phyloP scores from a whole-genome alignment of 2,329 filamentous ascomycete genomes.

The Neofusicoccum sp. region DNA sequence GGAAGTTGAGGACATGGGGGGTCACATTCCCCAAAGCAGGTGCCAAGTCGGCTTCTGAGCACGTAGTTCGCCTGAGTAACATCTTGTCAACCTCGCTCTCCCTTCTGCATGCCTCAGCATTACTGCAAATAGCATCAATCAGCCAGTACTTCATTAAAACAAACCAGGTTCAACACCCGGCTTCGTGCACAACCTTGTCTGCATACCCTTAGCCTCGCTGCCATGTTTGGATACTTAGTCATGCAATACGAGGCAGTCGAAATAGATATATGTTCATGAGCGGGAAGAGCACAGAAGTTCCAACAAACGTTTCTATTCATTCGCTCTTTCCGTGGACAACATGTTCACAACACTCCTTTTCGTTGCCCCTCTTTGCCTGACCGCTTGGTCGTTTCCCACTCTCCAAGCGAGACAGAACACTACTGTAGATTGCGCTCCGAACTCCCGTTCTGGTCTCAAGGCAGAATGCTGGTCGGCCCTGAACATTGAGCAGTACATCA shows the following conservation, averaged over 20 bases:
- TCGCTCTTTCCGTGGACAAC: not conserved
- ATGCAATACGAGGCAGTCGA: not conserved
- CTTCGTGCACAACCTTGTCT: not conserved
- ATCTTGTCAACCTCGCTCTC: not conserved
- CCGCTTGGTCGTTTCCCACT: not conserved
- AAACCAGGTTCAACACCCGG: not conserved
- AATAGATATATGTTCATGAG: not conserved
- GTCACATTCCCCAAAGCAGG: not conserved
- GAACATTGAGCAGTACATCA: slow-evolving; percentile 1
- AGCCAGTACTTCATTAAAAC: not conserved
- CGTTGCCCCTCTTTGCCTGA: not conserved
- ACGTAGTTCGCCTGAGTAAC: not conserved
- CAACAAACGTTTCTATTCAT: not conserved
- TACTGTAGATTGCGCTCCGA: not conserved
- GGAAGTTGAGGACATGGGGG: not conserved
- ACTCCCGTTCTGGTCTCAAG: not conserved
- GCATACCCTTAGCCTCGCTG: not conserved
- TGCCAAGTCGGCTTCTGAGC: slow-evolving; percentile 6
- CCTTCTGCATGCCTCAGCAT: not conserved
- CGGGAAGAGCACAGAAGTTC: not conserved
- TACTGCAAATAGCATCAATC: not conserved
- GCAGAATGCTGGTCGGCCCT: slow-evolving; percentile 1
- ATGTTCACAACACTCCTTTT: not conserved
- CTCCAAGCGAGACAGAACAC: not conserved
- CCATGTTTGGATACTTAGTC: not conserved